Conservation (phyloP, 345 rosid species). For the Trapa incisa region DNA sequence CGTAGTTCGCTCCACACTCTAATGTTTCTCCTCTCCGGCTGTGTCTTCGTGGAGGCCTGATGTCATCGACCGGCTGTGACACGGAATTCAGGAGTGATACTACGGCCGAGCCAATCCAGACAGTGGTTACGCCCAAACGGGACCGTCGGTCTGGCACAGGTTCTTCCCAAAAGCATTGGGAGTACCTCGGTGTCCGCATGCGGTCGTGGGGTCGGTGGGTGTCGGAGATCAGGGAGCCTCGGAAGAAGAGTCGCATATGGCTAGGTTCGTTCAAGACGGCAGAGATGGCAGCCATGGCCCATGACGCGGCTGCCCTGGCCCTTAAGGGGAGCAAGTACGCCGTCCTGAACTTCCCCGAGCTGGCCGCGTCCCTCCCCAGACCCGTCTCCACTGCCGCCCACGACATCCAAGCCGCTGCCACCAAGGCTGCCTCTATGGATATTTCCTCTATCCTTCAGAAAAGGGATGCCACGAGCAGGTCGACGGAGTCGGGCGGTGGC, state of each 20-base stretch:
- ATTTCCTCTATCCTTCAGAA: not conserved
- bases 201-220: constrained; percentile 62
- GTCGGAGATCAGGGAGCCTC: constrained; percentile 59
- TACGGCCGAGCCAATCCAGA: too few relatives aligned
- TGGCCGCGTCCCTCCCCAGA: constrained; percentile 29
- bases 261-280: constrained; percentile 48
- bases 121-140: not conserved
- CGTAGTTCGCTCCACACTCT: too few relatives aligned
- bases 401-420: constrained; percentile 44
- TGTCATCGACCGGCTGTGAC: too few relatives aligned
- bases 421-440: constrained; percentile 39
- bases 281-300: constrained; percentile 63
- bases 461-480: constrained; percentile 6
- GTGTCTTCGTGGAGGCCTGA: too few relatives aligned
- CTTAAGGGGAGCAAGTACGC: constrained; percentile 36
- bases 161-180: not conserved
- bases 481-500: too few relatives aligned
- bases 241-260: constrained; percentile 58
- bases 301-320: constrained; percentile 44
- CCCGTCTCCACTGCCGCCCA: constrained; percentile 33
- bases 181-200: constrained; percentile 45
- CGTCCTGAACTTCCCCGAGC: constrained; percentile 44
- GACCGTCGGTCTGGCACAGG: not conserved
- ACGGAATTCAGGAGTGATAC: too few relatives aligned
- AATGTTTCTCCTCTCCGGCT: too few relatives aligned